Percentiles rank a stretch among this genome's conserved stretches.
phyloP scores from a whole-genome alignment of 1,284 basidiomycete genomes.

The Fomitopsis schrenkii region DNA sequence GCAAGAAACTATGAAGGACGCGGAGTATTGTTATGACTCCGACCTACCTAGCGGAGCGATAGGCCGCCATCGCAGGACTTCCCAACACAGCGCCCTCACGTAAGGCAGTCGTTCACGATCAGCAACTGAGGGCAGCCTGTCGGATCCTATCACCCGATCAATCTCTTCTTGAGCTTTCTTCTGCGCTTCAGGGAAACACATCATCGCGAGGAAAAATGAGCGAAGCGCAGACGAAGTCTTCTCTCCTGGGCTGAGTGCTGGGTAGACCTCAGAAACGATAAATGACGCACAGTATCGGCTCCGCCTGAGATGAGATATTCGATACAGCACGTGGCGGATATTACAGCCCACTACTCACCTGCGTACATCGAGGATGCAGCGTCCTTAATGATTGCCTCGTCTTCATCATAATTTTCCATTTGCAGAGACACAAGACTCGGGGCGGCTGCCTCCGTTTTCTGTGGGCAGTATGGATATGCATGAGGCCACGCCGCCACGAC shows the following conservation, averaged over 20 bases:
- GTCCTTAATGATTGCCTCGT: slow-evolving; percentile 24
- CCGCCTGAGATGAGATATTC: slow-evolving; percentile 14
- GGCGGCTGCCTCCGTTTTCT: slow-evolving; percentile 24
- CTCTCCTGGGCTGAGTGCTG: neutral
- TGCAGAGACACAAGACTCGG: slow-evolving; percentile 22
- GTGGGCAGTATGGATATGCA: neutral
- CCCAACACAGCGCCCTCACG: slow-evolving; percentile 26
- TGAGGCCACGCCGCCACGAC: no score
- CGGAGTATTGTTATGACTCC: neutral
- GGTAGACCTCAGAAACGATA: neutral
- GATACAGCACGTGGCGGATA: neutral
- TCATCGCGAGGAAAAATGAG: slow-evolving; percentile 30
- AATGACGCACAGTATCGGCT: slow-evolving; percentile 25
- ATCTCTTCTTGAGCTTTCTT: slow-evolving; percentile 29
- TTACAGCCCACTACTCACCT: slow-evolving; percentile 9
- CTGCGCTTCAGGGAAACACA: slow-evolving; percentile 28
- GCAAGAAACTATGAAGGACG: neutral
- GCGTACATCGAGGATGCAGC: slow-evolving; percentile 26
- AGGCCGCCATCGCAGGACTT: slow-evolving; percentile 28
- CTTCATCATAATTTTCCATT: slow-evolving; percentile 20
- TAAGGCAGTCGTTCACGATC: slow-evolving; percentile 31
- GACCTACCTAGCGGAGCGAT: slow-evolving; percentile 22
- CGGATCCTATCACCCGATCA: slow-evolving; percentile 25
- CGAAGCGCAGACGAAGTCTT: slow-evolving; percentile 26
- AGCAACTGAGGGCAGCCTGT: slow-evolving; percentile 25